phyloP scores from a whole-genome alignment of 805 yeast genomes.

The Yamadazyma olivae region DNA sequence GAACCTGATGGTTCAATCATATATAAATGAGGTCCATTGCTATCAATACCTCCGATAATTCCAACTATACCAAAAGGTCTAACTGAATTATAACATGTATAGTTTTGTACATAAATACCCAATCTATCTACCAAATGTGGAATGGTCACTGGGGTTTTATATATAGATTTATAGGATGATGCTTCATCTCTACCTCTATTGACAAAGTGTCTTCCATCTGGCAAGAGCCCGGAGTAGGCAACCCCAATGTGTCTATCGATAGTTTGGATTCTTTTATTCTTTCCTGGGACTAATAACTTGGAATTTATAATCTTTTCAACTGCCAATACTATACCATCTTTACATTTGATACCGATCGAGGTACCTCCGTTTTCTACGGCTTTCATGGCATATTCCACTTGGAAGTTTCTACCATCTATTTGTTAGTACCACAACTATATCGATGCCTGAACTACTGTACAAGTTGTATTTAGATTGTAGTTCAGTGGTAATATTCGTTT shows the following conservation, averaged over 20 bases:
- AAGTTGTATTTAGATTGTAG: neutral
- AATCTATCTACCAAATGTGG: conserved; percentile 82
- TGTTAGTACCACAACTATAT: conserved; percentile 31
- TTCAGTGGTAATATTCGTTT: neutral
- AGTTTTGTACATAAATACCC: conserved; percentile 91
- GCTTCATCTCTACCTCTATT: conserved; percentile 92
- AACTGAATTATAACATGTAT: conserved; percentile 93
- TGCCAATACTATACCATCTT: conserved; percentile 94
- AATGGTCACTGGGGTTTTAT: conserved; percentile 73
- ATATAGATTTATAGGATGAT: conserved; percentile 67
- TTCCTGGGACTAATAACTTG: conserved; percentile 82
- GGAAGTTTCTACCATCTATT: conserved; percentile 88
- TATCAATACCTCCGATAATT: conserved; percentile 91
- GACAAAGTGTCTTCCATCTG: conserved; percentile 95
- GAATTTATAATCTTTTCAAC: conserved; percentile 91
- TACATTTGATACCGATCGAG: conserved; percentile 85
- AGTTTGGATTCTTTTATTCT: conserved; percentile 87
- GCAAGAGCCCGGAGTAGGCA: conserved; percentile 90
- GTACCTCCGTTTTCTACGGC: conserved; percentile 99
- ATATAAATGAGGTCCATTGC: conserved; percentile 85
- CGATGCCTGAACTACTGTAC: neutral
- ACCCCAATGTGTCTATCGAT: conserved; percentile 93
- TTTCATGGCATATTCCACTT: conserved; percentile 95
- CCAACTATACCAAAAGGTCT: conserved; percentile 96
- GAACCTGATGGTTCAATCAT: conserved; percentile 98